Conservation (phyloP, 306 rosid genomes). For the Myrica gale region DNA sequence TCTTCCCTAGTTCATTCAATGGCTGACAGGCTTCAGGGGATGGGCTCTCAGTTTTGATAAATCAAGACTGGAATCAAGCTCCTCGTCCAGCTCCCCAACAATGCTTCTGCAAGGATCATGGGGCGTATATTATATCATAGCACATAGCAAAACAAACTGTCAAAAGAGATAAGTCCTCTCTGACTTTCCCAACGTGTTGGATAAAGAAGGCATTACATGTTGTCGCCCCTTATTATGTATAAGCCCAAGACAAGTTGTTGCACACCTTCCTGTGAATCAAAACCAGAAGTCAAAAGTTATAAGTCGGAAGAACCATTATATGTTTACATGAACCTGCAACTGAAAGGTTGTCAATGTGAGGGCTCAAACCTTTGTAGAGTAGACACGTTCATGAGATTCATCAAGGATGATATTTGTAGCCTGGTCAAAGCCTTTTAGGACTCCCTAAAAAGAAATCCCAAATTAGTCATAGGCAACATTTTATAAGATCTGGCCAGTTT, state of each 20-base stretch:
- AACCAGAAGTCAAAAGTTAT: constrained; percentile 11
- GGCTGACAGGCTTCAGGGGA: constrained; percentile 85
- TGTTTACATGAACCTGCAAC: too few species aligned
- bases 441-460: constrained; percentile 50
- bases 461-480: neutral
- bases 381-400: constrained; percentile 95
- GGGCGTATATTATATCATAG: neutral
- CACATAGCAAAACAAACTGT: neutral
- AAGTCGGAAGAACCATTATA: constrained; percentile 8
- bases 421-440: constrained; percentile 94
- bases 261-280: constrained; percentile 82
- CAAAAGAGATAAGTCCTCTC: constrained; percentile 17
- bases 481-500: neutral
- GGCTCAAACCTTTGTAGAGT: constrained; percentile 79
- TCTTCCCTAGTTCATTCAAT: constrained; percentile 36
- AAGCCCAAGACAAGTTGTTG: constrained; percentile 88
- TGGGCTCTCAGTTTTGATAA: constrained; percentile 83
- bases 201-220: constrained; percentile 56
- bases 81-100: constrained; percentile 93
- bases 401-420: constrained; percentile 98
- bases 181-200: neutral
- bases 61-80: constrained; percentile 77
- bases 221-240: constrained; percentile 94
- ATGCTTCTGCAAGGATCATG: constrained; percentile 71
- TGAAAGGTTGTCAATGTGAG: neutral